These are phyloP conservation scores for Cornus suecica DNA, from an alignment of 148 eudicot species.

Conservation along the genomic window DNA sequence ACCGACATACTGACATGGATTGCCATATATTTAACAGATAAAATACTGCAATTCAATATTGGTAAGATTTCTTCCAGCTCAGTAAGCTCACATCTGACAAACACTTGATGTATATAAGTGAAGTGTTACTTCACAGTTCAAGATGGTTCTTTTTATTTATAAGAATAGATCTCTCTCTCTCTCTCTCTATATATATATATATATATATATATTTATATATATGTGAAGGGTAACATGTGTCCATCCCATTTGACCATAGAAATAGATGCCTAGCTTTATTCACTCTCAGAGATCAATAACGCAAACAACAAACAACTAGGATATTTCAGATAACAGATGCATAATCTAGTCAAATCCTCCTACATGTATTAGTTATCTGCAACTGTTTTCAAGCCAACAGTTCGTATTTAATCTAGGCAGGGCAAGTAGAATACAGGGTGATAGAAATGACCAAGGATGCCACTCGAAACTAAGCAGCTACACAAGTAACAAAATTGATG, in stretches of 20 bases:
- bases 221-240: not conserved
- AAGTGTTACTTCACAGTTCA: not conserved
- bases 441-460: not conserved
- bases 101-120: not conserved
- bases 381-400: not conserved
- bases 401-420: not conserved
- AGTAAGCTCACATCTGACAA: not conserved
- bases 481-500: not conserved
- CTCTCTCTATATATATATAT: no score
- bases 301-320: not conserved
- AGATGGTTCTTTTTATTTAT: not conserved
- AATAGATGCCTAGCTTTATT: no score
- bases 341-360: not conserved
- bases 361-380: not conserved
- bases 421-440: not conserved
- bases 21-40: not conserved
- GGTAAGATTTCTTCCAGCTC: not conserved
- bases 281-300: no score
- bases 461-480: not conserved
- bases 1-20: not conserved
- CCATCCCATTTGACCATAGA: not conserved
- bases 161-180: no score
- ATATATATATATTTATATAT: no score
- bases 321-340: not conserved
- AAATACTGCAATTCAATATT: not conserved